Evolutionary conservation across 495 filamentous ascomycete genomes (phyloP).

Genomic region (Hyaloscypha bicolor): DNA sequence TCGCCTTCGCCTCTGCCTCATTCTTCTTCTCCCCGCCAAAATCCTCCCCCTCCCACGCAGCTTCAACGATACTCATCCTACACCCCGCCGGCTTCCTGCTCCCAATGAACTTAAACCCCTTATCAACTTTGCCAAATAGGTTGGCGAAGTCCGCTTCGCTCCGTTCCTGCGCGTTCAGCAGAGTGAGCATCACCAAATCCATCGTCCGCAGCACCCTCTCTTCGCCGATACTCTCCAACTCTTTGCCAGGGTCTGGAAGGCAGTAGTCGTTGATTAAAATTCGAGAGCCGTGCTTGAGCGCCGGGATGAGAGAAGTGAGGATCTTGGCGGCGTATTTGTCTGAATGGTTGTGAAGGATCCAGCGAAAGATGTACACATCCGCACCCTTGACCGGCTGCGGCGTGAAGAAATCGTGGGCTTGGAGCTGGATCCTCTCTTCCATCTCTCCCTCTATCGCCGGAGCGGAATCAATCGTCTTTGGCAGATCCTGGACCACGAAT

Average conservation of each 20-base stretch:
- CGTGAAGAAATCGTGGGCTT: constrained; percentile 56
- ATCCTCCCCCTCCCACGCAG: constrained; percentile 45
- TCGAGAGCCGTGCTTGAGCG: constrained; percentile 54
- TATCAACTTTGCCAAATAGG: constrained; percentile 50
- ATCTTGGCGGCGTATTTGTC: constrained; percentile 59
- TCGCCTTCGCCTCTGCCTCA: neutral
- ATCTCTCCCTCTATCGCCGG: constrained; percentile 44
- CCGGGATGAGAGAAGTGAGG: constrained; percentile 53
- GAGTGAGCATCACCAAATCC: constrained; percentile 57
- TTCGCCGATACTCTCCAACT: constrained; percentile 46
- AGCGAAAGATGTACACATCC: constrained; percentile 59
- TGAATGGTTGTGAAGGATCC: constrained; percentile 62
- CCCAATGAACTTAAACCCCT: constrained; percentile 43
- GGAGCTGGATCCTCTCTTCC: constrained; percentile 44
- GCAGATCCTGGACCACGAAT: constrained; percentile 62
- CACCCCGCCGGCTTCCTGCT: constrained; percentile 38
- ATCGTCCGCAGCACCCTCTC: constrained; percentile 54
- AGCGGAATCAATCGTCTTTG: constrained; percentile 46
- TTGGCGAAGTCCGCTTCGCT: constrained; percentile 48
- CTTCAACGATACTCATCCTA: constrained; percentile 53
- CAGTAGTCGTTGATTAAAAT: constrained; percentile 57
- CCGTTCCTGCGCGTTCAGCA: constrained; percentile 58
- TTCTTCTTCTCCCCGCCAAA: constrained; percentile 20
- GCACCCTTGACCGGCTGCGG: constrained; percentile 55
- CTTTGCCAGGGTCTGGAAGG: constrained; percentile 42